phyloP scores from a whole-genome alignment of 78 protist genomes.

The Fonticula alba region DNA sequence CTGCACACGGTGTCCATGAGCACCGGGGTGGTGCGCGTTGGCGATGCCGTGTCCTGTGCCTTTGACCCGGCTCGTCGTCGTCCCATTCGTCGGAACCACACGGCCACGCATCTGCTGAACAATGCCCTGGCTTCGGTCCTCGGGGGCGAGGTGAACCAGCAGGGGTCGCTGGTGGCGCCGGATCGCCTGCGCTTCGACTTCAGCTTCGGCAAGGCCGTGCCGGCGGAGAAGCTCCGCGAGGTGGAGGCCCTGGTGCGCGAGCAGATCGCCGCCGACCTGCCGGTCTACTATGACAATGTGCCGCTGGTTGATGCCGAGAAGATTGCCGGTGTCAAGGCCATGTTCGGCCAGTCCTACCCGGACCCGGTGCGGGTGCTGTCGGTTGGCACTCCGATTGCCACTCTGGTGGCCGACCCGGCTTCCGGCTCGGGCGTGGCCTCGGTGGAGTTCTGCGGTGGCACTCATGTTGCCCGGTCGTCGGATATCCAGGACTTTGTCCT shows the following conservation, averaged over 20 bases:
- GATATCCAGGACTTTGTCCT: conserved; percentile 48
- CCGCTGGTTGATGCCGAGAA: conserved; percentile 54
- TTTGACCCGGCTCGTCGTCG: conserved; percentile 43
- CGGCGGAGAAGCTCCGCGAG: conserved; percentile 25
- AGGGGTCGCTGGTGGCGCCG: conserved; percentile 63
- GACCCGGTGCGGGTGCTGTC: conserved; percentile 81
- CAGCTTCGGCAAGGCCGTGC: conserved; percentile 8
- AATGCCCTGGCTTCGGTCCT: conserved; percentile 52
- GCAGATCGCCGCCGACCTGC: conserved; percentile 12
- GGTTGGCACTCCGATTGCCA: conserved; percentile 38
- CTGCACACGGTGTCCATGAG: conserved; percentile 62
- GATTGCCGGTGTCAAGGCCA: conserved; percentile 63
- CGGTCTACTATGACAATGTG: conserved; percentile 35
- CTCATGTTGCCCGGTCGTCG: conserved; percentile 41
- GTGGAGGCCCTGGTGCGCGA: conserved; percentile 35
- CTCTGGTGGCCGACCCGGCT: conserved; percentile 38
- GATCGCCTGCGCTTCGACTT: conserved; percentile 78
- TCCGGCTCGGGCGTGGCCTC: conserved; percentile 37
- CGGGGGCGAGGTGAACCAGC: conserved; percentile 59
- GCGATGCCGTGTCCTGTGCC: conserved; percentile 29
- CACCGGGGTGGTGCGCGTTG: conserved; percentile 34
- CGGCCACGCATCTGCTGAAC: conserved; percentile 85
- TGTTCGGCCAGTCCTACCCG: conserved; percentile 84
- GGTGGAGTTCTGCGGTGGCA: conserved; percentile 81
- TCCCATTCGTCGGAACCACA: conserved; percentile 67